Conservation (phyloP, 169 alveolate genomes). For the Cryptosporidium bovis region DNA sequence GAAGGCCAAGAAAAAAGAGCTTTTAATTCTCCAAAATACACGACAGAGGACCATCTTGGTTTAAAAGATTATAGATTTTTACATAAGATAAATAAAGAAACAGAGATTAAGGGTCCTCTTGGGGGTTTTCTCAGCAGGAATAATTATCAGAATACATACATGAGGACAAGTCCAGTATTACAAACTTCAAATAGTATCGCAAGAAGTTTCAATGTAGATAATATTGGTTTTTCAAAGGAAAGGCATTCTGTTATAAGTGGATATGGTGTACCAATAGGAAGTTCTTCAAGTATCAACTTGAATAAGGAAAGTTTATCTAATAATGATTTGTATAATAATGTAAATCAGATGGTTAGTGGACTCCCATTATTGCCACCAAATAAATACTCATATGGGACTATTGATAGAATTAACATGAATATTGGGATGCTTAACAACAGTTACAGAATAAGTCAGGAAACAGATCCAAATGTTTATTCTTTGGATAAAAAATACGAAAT, state of each 20-base stretch:
- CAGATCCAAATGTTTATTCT: no score
- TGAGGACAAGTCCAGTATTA: background rate
- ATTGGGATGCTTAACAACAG: no score
- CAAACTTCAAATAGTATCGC: background rate
- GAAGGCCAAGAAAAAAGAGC: background rate
- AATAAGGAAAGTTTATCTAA: no score
- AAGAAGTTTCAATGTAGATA: no score
- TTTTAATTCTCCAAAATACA: no score
- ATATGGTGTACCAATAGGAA: background rate
- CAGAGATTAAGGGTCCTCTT: background rate
- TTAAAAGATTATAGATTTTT: slow-evolving; percentile 23
- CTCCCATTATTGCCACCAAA: slow-evolving; percentile 59
- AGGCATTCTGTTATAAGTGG: background rate
- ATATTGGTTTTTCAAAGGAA: background rate
- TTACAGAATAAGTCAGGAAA: no score
- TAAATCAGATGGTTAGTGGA: background rate
- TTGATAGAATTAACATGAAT: no score
- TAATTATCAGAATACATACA: background rate
- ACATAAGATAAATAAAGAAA: background rate
- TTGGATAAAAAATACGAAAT: no score
- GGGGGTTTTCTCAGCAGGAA: background rate
- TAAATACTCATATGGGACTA: background rate
- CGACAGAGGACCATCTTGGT: no score
- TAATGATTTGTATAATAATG: background rate
- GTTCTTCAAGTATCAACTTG: background rate